phyloP scores from a whole-genome alignment of 441 rosid genomes.

The Gossypium davidsonii region DNA sequence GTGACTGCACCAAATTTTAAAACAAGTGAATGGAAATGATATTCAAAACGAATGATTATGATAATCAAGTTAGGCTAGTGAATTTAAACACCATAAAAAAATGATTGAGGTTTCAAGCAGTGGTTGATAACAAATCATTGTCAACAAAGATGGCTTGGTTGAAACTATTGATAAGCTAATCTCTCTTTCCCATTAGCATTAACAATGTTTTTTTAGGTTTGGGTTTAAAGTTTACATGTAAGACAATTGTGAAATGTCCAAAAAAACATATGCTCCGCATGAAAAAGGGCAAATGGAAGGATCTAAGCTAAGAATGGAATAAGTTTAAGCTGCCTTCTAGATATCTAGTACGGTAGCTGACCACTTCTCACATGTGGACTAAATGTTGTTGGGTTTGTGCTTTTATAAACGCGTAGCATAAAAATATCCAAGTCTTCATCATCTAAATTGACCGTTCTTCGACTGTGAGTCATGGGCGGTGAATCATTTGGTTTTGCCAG shows the following conservation, averaged over 20 bases:
- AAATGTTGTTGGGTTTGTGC: not conserved
- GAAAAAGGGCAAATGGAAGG: not conserved
- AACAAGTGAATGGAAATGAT: not conserved
- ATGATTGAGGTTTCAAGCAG: not conserved
- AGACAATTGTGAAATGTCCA: not conserved
- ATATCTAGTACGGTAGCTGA: not conserved
- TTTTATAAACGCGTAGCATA: not conserved
- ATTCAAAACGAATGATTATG: not conserved
- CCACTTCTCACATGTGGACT: not conserved
- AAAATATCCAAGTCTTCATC: not conserved
- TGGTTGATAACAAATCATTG: not conserved
- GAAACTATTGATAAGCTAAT: not conserved
- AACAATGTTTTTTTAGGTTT: not conserved
- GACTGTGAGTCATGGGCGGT: not conserved
- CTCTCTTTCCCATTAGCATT: not conserved
- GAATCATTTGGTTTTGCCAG: not conserved
- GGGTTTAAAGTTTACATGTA: not conserved
- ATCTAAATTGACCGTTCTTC: not conserved
- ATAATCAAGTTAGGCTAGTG: not conserved
- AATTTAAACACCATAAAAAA: not conserved
- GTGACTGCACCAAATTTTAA: not conserved
- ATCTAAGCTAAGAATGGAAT: not conserved
- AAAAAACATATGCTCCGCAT: not conserved
- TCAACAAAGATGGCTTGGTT: conserved; percentile 14
- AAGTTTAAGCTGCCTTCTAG: not conserved